These are phyloP conservation scores for Miamiensis avidus DNA, from an alignment of 169 alveolate genomes.

Conservation along the genomic window DNA sequence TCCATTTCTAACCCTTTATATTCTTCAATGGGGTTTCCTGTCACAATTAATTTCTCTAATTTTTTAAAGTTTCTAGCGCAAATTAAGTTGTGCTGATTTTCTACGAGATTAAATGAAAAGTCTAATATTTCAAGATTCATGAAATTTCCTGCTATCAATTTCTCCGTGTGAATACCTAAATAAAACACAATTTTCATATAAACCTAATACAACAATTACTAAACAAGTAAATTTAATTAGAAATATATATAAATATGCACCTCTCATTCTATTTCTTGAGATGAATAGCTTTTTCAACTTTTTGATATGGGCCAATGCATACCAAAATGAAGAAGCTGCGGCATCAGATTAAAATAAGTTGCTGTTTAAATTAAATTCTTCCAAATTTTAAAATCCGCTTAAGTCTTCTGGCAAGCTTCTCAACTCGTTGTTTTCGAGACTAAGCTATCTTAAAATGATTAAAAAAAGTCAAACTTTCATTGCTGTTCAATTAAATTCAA, in stretches of 20 bases:
- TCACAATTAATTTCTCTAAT: conserved; percentile 31
- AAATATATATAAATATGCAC: neutral
- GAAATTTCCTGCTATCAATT: conserved; percentile 41
- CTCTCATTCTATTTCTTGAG: conserved; percentile 36
- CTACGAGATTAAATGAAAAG: conserved; percentile 46
- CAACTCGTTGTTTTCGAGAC: conserved; percentile 39
- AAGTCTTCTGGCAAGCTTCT: conserved; percentile 35
- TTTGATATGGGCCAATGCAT: conserved; percentile 25
- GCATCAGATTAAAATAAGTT: conserved; percentile 33
- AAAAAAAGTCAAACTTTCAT: too few species aligned
- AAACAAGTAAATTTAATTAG: neutral
- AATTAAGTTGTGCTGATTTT: conserved; percentile 45
- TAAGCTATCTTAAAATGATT: neutral
- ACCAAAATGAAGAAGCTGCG: conserved; percentile 36
- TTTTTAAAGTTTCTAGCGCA: conserved; percentile 48
- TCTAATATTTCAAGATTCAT: conserved; percentile 22
- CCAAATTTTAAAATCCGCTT: conserved; percentile 26
- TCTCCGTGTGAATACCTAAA: conserved; percentile 39
- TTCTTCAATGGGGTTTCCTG: conserved; percentile 50
- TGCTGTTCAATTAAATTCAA: too few species aligned
- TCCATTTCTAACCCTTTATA: conserved; percentile 55
- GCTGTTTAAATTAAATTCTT: conserved; percentile 29
- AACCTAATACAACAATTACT: neutral
- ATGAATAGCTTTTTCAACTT: conserved; percentile 25
- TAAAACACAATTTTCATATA: neutral